phyloP scores from a whole-genome alignment of 805 yeast genomes.

The Blastobotrys mokoenaii region DNA sequence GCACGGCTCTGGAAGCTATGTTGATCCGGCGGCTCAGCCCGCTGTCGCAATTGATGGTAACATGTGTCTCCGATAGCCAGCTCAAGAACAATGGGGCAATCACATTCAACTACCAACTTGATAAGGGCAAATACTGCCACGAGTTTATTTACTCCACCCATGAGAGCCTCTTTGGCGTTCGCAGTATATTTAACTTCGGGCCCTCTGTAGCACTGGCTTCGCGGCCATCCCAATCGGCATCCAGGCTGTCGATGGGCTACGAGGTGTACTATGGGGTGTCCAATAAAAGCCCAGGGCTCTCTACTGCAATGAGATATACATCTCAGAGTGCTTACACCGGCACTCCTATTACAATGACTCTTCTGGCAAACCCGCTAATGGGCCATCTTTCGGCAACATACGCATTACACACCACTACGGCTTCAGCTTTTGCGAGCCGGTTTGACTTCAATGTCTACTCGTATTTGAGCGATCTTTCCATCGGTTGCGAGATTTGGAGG shows the following conservation, averaged over 20 bases:
- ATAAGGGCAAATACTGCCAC: conserved; percentile 51
- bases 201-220: background rate
- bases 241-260: conserved; percentile 67
- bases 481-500: conserved; percentile 82
- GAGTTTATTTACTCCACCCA: conserved; percentile 78
- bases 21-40: conserved; percentile 52
- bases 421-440: conserved; percentile 70
- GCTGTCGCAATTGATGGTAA: conserved; percentile 56
- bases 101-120: conserved; percentile 49
- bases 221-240: conserved; percentile 18
- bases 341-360: conserved; percentile 79
- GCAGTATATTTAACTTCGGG: conserved; percentile 65
- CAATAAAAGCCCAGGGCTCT: conserved; percentile 81
- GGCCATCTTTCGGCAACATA: conserved; percentile 87
- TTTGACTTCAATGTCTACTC: conserved; percentile 89
- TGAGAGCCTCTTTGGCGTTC: conserved; percentile 73
- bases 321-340: conserved; percentile 82
- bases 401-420: conserved; percentile 64
- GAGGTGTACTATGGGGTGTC: conserved; percentile 84
- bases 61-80: conserved; percentile 64
- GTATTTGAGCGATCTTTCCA: conserved; percentile 73
- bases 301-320: conserved; percentile 76
- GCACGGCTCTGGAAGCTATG: conserved; percentile 83
- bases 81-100: conserved; percentile 43
- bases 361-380: conserved; percentile 79